Evolutionary conservation across 306 rosid species (phyloP).

Genomic region (Prunus mira): DNA sequence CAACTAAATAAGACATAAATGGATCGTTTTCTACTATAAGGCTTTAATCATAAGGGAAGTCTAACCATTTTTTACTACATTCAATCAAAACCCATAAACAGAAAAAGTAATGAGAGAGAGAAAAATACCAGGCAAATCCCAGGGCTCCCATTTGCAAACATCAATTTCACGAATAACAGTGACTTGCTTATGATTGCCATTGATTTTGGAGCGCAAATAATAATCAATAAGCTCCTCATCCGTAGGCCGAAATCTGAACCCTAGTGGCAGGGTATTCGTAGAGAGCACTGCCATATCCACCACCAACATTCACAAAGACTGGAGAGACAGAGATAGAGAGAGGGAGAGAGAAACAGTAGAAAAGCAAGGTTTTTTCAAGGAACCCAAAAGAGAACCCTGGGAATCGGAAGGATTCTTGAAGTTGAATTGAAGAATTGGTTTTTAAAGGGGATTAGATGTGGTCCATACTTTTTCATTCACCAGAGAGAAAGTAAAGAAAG

Average conservation of each 20-base stretch:
- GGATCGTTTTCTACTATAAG: not conserved
- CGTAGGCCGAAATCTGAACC: slow-evolving; percentile 85
- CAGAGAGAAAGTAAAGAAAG: not conserved
- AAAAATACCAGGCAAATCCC: slow-evolving; percentile 87
- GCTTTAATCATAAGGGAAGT: not conserved
- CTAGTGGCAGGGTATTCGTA: slow-evolving; percentile 61
- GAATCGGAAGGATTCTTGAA: slow-evolving; percentile 29
- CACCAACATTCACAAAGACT: slow-evolving; percentile 6
- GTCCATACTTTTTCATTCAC: slow-evolving; percentile 12
- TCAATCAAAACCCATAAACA: not conserved
- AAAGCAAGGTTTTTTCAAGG: not conserved
- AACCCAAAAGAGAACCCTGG: not conserved
- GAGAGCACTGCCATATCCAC: slow-evolving; percentile 43
- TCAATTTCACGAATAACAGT: slow-evolving; percentile 86
- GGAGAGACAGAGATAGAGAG: not conserved
- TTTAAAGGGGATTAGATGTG: not conserved
- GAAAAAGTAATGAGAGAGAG: not conserved
- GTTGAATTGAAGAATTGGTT: not conserved
- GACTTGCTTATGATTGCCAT: slow-evolving; percentile 62
- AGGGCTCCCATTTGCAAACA: slow-evolving; percentile 93
- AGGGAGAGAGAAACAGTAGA: too few species aligned
- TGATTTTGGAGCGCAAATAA: slow-evolving; percentile 76
- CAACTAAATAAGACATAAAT: not conserved
- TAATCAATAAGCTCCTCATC: slow-evolving; percentile 79
- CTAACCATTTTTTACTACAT: not conserved